Conservation (phyloP, 306 rosid genomes). For the Ormosia semicastrata region DNA sequence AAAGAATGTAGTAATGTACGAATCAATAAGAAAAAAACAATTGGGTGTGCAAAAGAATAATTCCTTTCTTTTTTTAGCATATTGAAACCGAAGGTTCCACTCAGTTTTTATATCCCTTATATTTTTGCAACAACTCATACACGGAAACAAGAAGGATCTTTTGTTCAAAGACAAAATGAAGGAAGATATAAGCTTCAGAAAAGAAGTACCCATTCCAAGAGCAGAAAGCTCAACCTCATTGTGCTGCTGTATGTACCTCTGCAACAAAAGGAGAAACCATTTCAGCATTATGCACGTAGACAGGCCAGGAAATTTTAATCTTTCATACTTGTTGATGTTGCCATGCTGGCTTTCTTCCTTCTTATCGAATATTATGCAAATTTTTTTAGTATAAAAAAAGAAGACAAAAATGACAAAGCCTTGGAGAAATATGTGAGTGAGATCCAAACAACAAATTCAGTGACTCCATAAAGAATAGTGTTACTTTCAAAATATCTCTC, state of each 20-base stretch:
- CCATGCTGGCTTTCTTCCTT: too few relatives aligned
- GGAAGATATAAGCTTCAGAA: not conserved
- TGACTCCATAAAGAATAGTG: too few relatives aligned
- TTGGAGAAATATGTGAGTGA: too few relatives aligned
- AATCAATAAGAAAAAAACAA: not conserved
- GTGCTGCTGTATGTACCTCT: slow-evolving; percentile 97
- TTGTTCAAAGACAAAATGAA: not conserved
- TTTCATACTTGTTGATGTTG: too few relatives aligned
- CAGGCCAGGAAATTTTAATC: too few relatives aligned
- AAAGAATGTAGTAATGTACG: not conserved
- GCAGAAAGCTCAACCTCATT: slow-evolving; percentile 98
- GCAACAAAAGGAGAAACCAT: slow-evolving; percentile 33
- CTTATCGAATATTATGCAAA: too few relatives aligned
- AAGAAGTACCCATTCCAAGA: slow-evolving; percentile 82
- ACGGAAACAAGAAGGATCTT: not conserved
- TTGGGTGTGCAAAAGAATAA: not conserved
- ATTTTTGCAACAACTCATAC: not conserved
- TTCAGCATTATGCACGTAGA: not conserved
- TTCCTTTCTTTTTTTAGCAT: not conserved
- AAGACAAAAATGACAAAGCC: too few relatives aligned
- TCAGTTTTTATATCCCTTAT: not conserved
- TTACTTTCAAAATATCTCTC: too few relatives aligned
- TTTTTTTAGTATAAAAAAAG: too few relatives aligned
- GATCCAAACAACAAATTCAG: too few relatives aligned
- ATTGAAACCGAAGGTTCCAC: not conserved